Conservation (phyloP, 306 rosid genomes). For the Trifolium fragiferum region DNA sequence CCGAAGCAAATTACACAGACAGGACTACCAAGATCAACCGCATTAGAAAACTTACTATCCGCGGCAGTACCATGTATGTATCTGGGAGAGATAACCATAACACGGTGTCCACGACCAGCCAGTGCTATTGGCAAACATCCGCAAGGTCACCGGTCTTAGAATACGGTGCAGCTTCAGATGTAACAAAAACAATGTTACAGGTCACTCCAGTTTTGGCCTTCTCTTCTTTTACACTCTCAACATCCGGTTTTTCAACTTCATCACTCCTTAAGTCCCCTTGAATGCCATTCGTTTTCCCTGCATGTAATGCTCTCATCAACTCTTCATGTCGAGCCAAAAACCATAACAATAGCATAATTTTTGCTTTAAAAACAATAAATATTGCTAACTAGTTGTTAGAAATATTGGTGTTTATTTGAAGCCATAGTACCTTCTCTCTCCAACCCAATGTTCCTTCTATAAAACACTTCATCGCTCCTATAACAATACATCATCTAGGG, state of each 20-base stretch:
- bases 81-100: constrained; percentile 88
- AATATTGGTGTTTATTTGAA: background rate
- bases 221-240: constrained; percentile 42
- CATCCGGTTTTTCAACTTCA: constrained; percentile 35
- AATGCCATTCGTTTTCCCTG: constrained; percentile 36
- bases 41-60: constrained; percentile 56
- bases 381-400: background rate
- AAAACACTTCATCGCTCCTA: background rate
- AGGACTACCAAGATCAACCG: constrained; percentile 45
- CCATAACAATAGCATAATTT: background rate
- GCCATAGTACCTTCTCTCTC: background rate
- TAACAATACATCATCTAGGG: too few relatives aligned
- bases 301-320: constrained; percentile 21
- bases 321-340: constrained; percentile 21
- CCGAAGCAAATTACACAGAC: constrained; percentile 63
- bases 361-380: background rate
- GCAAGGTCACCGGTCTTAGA: constrained; percentile 91
- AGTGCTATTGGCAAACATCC: constrained; percentile 88
- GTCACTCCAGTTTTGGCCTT: constrained; percentile 43
- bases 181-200: constrained; percentile 64
- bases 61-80: constrained; percentile 64
- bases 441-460: background rate
- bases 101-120: constrained; percentile 84
- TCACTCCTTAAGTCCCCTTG: constrained; percentile 34
- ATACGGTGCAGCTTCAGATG: constrained; percentile 88